phyloP scores from a whole-genome alignment of 345 rosid species.

The Salix koriyanagi region DNA sequence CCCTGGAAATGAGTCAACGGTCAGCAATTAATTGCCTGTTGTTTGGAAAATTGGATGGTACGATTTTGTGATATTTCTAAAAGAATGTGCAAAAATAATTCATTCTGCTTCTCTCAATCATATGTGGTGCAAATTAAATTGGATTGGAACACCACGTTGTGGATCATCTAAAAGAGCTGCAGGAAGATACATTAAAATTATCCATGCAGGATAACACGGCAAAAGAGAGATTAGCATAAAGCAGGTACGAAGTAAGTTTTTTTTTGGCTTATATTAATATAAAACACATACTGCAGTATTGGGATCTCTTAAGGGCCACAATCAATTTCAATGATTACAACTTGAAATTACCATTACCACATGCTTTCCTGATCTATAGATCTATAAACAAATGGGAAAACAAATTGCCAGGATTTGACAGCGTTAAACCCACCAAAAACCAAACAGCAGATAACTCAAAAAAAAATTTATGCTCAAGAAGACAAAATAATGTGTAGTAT shows the following conservation, averaged over 20 bases:
- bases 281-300: background rate
- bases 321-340: background rate
- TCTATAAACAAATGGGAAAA: background rate
- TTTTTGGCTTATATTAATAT: background rate
- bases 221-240: background rate
- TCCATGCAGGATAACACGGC: background rate
- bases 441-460: slow-evolving; percentile 2
- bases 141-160: background rate
- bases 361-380: background rate
- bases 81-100: background rate
- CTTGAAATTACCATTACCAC: background rate
- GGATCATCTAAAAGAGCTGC: background rate
- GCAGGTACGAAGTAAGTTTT: background rate
- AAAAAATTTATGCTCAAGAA: background rate
- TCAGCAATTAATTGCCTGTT: background rate
- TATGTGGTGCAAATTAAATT: background rate
- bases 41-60: background rate
- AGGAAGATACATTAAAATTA: background rate
- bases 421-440: background rate
- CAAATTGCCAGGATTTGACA: background rate
- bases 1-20: background rate
- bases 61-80: background rate
- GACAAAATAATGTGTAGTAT: background rate
- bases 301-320: background rate
- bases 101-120: background rate